Percentiles rank a stretch among this genome's conserved stretches.
Conservation (phyloP, 2,329 filamentous ascomycete genomes). For the Helminthosporium solani region DNA sequence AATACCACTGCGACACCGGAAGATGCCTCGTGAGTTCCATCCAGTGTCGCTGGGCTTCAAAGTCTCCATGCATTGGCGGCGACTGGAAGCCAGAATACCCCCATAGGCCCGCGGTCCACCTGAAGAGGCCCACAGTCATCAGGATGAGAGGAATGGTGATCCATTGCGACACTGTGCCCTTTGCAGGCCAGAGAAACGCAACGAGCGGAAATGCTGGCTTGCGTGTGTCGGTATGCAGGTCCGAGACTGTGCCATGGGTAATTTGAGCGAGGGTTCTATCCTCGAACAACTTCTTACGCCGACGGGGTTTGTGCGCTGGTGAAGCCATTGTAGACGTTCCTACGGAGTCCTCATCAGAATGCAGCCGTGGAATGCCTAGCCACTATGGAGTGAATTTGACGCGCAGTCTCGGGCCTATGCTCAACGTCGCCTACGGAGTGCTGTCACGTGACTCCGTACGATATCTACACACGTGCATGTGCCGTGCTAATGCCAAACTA, state of each 20-base stretch:
- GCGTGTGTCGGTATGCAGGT: slow-evolving; percentile 45
- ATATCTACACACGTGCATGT: no score
- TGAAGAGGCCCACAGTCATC: slow-evolving; percentile 86
- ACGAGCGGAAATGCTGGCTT: slow-evolving; percentile 83
- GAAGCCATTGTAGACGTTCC: slow-evolving; percentile 34
- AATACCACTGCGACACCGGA: slow-evolving; percentile 94
- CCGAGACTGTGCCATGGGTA: slow-evolving; percentile 48
- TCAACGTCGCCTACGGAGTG: no score
- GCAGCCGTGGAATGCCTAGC: no score
- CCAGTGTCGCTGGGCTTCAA: slow-evolving; percentile 97
- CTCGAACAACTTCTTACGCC: slow-evolving; percentile 45
- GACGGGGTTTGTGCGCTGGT: slow-evolving; percentile 44
- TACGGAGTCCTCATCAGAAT: no score
- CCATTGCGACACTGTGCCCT: slow-evolving; percentile 85
- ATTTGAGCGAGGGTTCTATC: slow-evolving; percentile 41
- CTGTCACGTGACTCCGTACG: no score
- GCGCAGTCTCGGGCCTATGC: no score
- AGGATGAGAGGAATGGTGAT: slow-evolving; percentile 82
- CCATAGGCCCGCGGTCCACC: slow-evolving; percentile 91
- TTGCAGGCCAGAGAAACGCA: slow-evolving; percentile 90
- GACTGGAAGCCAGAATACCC: slow-evolving; percentile 85
- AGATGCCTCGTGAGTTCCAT: slow-evolving; percentile 94
- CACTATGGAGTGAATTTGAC: no score
- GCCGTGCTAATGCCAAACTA: not conserved
- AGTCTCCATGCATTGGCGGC: slow-evolving; percentile 93